Evolutionary conservation across 257 asterid genomes (phyloP).

Genomic region (Nemophila menziesii): DNA sequence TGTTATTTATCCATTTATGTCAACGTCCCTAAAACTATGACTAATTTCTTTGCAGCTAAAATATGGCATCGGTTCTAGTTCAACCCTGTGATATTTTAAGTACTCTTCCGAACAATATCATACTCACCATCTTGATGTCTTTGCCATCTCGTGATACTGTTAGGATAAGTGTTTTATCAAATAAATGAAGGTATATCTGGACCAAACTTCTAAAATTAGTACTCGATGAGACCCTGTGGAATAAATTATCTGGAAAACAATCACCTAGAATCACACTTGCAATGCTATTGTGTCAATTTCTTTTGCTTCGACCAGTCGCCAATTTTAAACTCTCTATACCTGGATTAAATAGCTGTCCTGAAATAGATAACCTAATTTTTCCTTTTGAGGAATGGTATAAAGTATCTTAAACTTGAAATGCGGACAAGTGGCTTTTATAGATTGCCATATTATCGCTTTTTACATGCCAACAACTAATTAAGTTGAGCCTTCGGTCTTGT

Average conservation of each 20-base stretch:
- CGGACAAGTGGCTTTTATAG: not conserved
- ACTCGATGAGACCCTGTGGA: not conserved
- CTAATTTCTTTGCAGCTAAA: not conserved
- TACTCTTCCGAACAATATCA: not conserved
- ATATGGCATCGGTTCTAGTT: not conserved
- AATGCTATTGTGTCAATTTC: conserved; percentile 3
- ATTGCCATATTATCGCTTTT: conserved; percentile 12
- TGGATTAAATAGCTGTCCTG: conserved; percentile 4
- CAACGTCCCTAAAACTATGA: too few species aligned
- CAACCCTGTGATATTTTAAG: not conserved
- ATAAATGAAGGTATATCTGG: not conserved
- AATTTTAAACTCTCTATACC: conserved; percentile 14
- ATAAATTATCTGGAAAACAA: not conserved
- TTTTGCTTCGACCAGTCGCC: conserved; percentile 8
- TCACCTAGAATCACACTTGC: not conserved
- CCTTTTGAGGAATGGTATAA: conserved; percentile 7
- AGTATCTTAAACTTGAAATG: conserved; percentile 7
- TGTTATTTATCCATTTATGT: too few species aligned
- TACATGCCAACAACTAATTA: not conserved
- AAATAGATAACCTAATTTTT: conserved; percentile 13
- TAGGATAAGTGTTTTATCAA: too few species aligned
- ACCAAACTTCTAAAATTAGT: not conserved
- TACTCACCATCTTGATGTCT: not conserved
- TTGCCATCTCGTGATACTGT: not conserved
- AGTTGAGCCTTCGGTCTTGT: conserved; percentile 4